These are phyloP conservation scores for Angomonas ambiguus DNA, from an alignment of 208 protist species.

Conservation along the genomic window DNA sequence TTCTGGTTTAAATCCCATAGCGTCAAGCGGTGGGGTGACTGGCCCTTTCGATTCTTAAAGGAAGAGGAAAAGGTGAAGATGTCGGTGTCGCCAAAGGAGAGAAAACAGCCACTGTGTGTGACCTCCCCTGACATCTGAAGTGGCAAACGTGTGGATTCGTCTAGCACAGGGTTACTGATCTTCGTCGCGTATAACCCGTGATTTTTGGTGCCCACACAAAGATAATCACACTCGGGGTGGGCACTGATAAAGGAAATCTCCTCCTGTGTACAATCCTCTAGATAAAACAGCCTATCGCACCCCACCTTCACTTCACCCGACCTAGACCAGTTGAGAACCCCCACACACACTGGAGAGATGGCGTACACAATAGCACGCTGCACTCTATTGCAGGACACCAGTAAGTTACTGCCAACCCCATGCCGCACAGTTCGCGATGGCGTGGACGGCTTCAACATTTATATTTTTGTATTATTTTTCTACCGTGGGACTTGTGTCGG, in stretches of 20 bases:
- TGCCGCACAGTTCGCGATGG: neutral
- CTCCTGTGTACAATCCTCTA: conserved; percentile 13
- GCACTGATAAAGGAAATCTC: conserved; percentile 46
- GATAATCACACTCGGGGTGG: conserved; percentile 42
- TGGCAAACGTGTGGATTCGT: conserved; percentile 38
- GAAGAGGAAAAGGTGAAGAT: conserved; percentile 69
- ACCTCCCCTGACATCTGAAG: conserved; percentile 44
- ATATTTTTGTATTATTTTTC: neutral
- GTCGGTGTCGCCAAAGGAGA: conserved; percentile 21
- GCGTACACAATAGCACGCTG: neutral
- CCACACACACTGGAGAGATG: neutral
- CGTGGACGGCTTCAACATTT: neutral
- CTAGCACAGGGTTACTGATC: conserved; percentile 33
- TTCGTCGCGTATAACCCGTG: conserved; percentile 69
- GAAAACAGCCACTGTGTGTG: conserved; percentile 55
- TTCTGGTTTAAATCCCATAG: conserved; percentile 42
- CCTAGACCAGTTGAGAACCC: neutral
- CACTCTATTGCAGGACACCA: neutral
- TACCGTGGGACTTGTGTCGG: no score
- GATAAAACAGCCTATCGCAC: conserved; percentile 5
- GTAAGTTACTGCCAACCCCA: neutral
- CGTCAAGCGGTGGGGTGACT: conserved; percentile 40
- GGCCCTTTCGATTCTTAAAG: conserved; percentile 28
- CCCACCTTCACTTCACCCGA: conserved; percentile 9
- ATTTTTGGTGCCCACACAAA: conserved; percentile 61